Evolutionary conservation across 257 asterid species (phyloP).

Genomic region (Verbena officinalis): DNA sequence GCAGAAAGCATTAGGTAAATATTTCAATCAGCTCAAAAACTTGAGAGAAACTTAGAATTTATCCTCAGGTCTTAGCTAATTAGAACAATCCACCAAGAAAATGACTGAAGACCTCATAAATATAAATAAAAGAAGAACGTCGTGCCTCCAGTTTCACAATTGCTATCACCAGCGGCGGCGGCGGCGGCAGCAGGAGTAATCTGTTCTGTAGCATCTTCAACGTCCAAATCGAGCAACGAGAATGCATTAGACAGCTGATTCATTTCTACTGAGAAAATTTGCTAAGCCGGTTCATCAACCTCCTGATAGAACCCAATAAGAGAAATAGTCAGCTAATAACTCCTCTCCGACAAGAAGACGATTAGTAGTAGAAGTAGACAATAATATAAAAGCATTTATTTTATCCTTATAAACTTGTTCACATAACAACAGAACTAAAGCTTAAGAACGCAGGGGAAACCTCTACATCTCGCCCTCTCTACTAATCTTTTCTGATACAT

Average conservation of each 20-base stretch:
- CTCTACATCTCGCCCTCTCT: not conserved
- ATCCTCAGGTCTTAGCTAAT: not conserved
- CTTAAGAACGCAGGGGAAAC: constrained; percentile 1
- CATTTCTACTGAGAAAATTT: constrained; percentile 31
- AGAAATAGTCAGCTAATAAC: not conserved
- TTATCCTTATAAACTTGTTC: not conserved
- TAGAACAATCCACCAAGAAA: not conserved
- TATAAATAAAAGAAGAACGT: not conserved
- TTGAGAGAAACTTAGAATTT: not conserved
- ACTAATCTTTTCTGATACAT: not conserved
- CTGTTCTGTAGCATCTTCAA: constrained; percentile 37
- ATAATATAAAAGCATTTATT: not conserved
- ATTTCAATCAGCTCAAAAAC: not conserved
- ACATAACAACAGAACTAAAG: not conserved
- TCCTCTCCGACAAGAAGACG: not conserved
- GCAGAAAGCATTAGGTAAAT: not conserved
- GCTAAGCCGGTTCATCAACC: constrained; percentile 29
- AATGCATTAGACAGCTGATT: constrained; percentile 51
- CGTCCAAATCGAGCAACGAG: constrained; percentile 56
- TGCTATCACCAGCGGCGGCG: constrained; percentile 28
- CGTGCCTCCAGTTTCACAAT: constrained; percentile 24
- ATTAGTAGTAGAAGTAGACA: not conserved
- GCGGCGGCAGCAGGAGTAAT: constrained; percentile 4
- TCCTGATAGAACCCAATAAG: constrained; percentile 17
- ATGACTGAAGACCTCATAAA: not conserved